Conservation (phyloP, 106 monocot genomes). For the Platanthera guangdongensis region DNA sequence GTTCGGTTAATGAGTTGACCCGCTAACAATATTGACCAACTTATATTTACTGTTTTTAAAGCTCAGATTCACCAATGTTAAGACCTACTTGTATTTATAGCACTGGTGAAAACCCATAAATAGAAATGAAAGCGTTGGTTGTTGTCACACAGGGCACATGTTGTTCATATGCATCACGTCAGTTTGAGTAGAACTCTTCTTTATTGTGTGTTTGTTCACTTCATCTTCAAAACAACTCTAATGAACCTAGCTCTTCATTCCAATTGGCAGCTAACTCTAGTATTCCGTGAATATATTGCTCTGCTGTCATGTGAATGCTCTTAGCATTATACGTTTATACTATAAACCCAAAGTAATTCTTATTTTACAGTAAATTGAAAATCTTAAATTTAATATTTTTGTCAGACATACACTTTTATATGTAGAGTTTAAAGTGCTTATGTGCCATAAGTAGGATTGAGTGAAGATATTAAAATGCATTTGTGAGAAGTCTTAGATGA, state of each 20-base stretch:
- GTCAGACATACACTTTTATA: not conserved
- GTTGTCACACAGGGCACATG: not conserved
- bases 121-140: not conserved
- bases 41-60: not conserved
- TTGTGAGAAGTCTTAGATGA: too few relatives aligned
- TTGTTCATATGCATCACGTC: not conserved
- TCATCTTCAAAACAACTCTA: not conserved
- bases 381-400: not conserved
- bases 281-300: not conserved
- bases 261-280: not conserved
- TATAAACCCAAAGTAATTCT: not conserved
- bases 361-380: not conserved
- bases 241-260: not conserved
- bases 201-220: not conserved
- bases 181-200: not conserved
- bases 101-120: not conserved
- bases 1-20: not conserved
- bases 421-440: not conserved
- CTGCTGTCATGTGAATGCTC: not conserved
- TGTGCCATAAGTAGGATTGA: too few relatives aligned
- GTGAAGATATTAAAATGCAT: too few relatives aligned
- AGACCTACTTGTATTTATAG: not conserved
- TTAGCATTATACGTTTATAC: not conserved
- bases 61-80: not conserved
- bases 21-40: not conserved